phyloP scores from a whole-genome alignment of 2,329 filamentous ascomycete genomes.

The Alternaria longipes region DNA sequence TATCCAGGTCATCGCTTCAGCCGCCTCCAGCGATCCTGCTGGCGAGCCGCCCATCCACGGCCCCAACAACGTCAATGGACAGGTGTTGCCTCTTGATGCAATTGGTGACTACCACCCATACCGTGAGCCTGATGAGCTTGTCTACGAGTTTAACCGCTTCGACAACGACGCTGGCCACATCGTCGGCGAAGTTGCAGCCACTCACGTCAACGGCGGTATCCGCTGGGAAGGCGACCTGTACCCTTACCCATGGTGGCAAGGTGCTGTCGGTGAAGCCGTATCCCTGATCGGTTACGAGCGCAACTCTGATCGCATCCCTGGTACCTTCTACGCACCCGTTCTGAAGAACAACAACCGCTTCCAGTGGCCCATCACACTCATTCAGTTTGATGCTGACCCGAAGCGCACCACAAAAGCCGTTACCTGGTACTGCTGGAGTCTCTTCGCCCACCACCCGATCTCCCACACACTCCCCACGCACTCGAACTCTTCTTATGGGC shows the following conservation, averaged over 20 bases:
- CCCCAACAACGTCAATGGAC: conserved; percentile 40
- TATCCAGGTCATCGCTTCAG: conserved; percentile 48
- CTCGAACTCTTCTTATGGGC: conserved; percentile 51
- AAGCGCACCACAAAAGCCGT: conserved; percentile 40
- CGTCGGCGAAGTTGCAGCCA: conserved; percentile 49
- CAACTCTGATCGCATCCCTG: conserved; percentile 67
- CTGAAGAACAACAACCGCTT: conserved; percentile 48
- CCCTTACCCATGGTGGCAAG: conserved; percentile 57
- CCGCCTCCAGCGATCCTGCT: conserved; percentile 41
- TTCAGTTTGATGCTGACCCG: conserved; percentile 54
- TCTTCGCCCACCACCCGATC: conserved; percentile 56
- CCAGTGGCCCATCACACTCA: conserved; percentile 51
- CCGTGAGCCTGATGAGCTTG: conserved; percentile 54
- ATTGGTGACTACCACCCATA: conserved; percentile 56
- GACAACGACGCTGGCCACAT: conserved; percentile 52
- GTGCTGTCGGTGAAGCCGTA: conserved; percentile 71
- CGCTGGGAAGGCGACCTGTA: conserved; percentile 39
- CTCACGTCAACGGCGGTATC: conserved; percentile 41
- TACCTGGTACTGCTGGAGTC: conserved; percentile 50
- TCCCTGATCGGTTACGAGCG: conserved; percentile 71
- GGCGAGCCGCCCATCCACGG: conserved; percentile 44
- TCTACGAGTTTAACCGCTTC: conserved; percentile 54
- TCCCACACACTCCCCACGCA: conserved; percentile 55
- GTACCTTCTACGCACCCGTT: conserved; percentile 52
- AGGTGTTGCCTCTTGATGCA: conserved; percentile 30